Conservation (phyloP, 2,329 filamentous ascomycete genomes). For the Cladosporium phlei region DNA sequence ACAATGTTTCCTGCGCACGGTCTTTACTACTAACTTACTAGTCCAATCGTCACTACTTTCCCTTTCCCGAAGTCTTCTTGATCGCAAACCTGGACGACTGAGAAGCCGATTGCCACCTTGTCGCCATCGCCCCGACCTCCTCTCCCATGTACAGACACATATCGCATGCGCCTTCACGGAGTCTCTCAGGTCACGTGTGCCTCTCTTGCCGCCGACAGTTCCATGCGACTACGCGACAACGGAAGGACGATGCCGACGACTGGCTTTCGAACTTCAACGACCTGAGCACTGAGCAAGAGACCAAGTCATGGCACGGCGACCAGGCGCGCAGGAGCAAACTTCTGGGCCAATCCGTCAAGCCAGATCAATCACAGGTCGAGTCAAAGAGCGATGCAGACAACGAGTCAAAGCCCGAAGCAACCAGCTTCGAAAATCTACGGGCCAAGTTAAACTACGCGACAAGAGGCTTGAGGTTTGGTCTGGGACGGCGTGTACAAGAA, state of each 20-base stretch:
- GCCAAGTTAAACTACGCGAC: neutral
- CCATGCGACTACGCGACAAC: neutral
- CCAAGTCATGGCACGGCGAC: neutral
- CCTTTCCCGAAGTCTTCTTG: no score
- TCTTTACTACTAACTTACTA: no score
- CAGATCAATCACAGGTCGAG: neutral
- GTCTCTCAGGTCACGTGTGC: constrained; percentile 1
- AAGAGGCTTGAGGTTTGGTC: no score
- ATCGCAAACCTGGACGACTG: no score
- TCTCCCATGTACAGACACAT: constrained; percentile 11
- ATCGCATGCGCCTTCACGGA: constrained; percentile 6
- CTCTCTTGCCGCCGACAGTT: constrained; percentile 11
- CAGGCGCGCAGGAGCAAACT: neutral
- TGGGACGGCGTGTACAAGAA: no score
- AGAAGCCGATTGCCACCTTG: neutral
- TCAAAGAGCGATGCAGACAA: neutral
- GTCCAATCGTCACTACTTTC: no score
- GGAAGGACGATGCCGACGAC: constrained; percentile 4
- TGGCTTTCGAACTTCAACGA: constrained; percentile 4
- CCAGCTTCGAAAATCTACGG: neutral
- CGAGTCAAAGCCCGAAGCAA: neutral
- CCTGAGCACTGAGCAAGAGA: neutral
- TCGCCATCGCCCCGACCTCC: neutral
- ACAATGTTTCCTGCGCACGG: no score
- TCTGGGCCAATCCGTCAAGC: no score